Conservation (phyloP, 2,329 filamentous ascomycete species). For the Ophiostoma piceae region DNA sequence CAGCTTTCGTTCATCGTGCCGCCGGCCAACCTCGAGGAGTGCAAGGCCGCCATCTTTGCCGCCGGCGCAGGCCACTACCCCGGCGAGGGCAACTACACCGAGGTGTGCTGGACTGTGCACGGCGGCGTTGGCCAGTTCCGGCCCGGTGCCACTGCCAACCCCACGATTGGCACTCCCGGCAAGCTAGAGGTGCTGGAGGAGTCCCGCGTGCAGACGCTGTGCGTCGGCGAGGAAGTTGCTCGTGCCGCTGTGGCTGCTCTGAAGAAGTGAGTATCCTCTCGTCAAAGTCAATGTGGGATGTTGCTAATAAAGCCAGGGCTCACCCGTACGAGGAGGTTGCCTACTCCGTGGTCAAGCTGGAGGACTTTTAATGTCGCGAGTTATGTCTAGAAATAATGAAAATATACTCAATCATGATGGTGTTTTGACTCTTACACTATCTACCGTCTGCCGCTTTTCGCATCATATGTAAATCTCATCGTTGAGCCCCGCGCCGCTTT, state of each 20-base stretch:
- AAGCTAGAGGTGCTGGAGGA: conserved; percentile 56
- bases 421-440: background rate
- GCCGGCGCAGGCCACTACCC: conserved; percentile 50
- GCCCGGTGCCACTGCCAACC: conserved; percentile 56
- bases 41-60: conserved; percentile 53
- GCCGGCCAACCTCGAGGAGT: conserved; percentile 39
- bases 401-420: background rate
- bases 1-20: conserved; percentile 22
- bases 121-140: conserved; percentile 63
- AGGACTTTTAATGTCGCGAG: conserved; percentile 40
- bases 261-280: conserved; percentile 49
- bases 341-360: conserved; percentile 46
- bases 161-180: conserved; percentile 52
- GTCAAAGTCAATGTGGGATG: background rate
- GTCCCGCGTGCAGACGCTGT: conserved; percentile 58
- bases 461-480: background rate
- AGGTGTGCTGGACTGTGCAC: conserved; percentile 46
- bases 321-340: conserved; percentile 51
- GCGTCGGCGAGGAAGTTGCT: conserved; percentile 53
- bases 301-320: conserved; percentile 33
- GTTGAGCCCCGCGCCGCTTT: background rate
- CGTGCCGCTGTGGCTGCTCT: conserved; percentile 56
- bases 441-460: background rate
- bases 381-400: background rate
- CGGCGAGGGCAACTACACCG: conserved; percentile 45